Evolutionary conservation across 768 basidiomycete species (phyloP), one percentile per base, ranked within the genome.

Genomic region (Paxillus involutus): DNA sequence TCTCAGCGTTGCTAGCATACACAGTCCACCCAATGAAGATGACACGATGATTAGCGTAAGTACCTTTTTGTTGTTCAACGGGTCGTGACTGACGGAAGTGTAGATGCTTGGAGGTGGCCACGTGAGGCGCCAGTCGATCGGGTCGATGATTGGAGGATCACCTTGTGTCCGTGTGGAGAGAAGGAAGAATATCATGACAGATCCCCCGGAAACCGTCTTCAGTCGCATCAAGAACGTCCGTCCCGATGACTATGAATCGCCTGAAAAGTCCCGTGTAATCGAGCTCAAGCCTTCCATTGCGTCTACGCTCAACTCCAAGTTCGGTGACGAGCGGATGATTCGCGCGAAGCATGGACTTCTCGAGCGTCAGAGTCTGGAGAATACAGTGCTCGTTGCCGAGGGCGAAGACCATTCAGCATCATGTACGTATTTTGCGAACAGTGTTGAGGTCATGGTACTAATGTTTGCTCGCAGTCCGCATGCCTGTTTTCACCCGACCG

Each of bases 71-170:
- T 4, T 32, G 47, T 37, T 26, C 26, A 41, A 44, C 65, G 41
- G 51, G 29, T 46, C 19, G 50, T 56, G 11, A 24, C 49, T 53
- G 26, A 53, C 39, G 24, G 9, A 44, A n/a, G 6, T 37, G 1
- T 56, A 89, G 86, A 91, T 92, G 89, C 72, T 91, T 33, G 89
- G 86, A 46, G 90, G 88, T 49, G 89, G 86, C 3, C 86, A 83
- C 49, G 83, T 88, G 48, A 83, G 85, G 30, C 83, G 89, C 32
- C 72, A 77, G 12, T 90, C 90, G 0, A 73, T 89, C 10, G 83
- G 80, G 12, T 86, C 86, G 0, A 72, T 80, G 46, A 82, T 88
- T 16, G 83, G 85, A n/a, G 76, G 76, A 3, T 91, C 89, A 2
- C 89, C 89, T 0, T 89, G 85, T 52, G 75, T 81, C 17, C 79